Percentiles rank a stretch among this genome's conserved stretches.
phyloP scores from a whole-genome alignment of 163 green algal genomes.

The Scenedesmus sp. region DNA sequence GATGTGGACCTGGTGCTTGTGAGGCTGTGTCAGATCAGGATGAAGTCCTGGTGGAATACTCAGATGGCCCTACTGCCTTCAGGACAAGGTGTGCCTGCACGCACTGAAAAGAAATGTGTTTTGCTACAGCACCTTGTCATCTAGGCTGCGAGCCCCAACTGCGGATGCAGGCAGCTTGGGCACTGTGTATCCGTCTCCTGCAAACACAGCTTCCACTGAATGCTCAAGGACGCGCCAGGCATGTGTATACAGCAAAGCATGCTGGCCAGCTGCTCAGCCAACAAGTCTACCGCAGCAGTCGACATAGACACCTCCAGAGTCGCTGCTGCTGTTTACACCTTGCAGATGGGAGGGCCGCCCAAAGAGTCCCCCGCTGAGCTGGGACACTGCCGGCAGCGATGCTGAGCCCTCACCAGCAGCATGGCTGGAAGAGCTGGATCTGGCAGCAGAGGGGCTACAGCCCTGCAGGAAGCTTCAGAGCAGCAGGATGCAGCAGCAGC shows the following conservation, averaged over 20 bases:
- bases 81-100: conserved; percentile 60
- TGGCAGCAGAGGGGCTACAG: conserved; percentile 70
- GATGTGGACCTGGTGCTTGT: conserved; percentile 83
- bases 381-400: conserved; percentile 68
- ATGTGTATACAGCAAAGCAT: too few relatives aligned
- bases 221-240: too few relatives aligned
- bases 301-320: not conserved
- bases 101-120: not conserved
- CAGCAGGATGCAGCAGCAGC: conserved; percentile 64
- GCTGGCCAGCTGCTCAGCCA: too few relatives aligned
- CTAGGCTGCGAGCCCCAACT: not conserved
- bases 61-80: conserved; percentile 73
- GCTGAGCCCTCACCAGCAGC: conserved; percentile 68
- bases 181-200: not conserved
- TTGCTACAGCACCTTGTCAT: not conserved
- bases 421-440: conserved; percentile 80
- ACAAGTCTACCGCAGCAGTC: too few relatives aligned
- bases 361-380: conserved; percentile 70
- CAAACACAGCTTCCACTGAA: too few relatives aligned
- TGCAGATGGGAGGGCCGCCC: conserved; percentile 84
- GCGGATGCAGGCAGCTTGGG: not conserved
- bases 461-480: conserved; percentile 60
- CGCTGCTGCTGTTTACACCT: not conserved
- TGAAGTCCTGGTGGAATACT: conserved; percentile 81
- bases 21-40: conserved; percentile 78